Evolutionary conservation across 306 rosid genomes (phyloP).

Genomic region (Prunus mongolica): DNA sequence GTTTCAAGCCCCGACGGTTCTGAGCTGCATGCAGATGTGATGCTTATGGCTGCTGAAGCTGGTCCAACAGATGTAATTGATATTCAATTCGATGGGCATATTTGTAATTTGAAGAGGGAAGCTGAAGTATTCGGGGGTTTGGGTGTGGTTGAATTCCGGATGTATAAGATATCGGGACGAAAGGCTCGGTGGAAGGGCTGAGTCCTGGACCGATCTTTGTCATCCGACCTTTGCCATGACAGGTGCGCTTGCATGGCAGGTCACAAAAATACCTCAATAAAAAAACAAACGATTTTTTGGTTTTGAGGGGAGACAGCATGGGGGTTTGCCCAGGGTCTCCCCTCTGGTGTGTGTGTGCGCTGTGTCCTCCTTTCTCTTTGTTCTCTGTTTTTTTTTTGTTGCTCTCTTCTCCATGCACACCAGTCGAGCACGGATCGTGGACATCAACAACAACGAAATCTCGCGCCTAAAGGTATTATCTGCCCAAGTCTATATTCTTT

Average conservation of each 20-base stretch:
- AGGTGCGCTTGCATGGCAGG: conserved; percentile 99
- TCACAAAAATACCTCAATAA: conserved; percentile 46
- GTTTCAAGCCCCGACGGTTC: no score
- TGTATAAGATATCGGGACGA: conserved; percentile 16
- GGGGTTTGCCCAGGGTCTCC: conserved; percentile 63
- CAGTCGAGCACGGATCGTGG: neutral
- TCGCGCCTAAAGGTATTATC: neutral
- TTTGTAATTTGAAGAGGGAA: neutral
- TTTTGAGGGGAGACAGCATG: conserved; percentile 60
- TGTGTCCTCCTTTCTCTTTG: conserved; percentile 22
- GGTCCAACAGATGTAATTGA: neutral
- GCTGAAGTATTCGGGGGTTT: neutral
- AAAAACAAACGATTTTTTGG: conserved; percentile 24
- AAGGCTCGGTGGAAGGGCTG: neutral
- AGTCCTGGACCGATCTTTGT: conserved; percentile 37
- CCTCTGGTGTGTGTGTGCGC: conserved; percentile 23
- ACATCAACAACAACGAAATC: neutral
- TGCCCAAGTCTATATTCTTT: neutral
- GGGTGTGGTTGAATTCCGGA: neutral
- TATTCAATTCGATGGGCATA: neutral
- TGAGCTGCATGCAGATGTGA: neutral
- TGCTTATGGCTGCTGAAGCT: neutral
- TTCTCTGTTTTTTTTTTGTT: neutral
- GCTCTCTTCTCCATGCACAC: neutral
- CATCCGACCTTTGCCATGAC: conserved; percentile 95